These are phyloP conservation scores for Citrus cavaleriei DNA, from an alignment of 345 rosid genomes.

Conservation along the genomic window DNA sequence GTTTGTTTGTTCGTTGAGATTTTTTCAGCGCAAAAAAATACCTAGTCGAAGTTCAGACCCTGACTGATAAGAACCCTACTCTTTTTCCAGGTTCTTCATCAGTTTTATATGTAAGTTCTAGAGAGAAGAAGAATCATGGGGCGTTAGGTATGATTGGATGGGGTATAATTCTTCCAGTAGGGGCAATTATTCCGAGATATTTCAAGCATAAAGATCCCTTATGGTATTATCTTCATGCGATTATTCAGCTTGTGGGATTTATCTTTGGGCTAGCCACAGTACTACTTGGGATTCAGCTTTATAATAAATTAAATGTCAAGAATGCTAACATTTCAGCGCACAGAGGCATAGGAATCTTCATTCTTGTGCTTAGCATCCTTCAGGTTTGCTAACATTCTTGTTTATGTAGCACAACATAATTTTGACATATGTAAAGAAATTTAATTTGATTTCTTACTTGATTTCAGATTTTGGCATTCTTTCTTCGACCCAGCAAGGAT, in stretches of 20 bases:
- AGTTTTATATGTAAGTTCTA: constrained; percentile 19
- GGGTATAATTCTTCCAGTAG: constrained; percentile 75
- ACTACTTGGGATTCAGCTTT: constrained; percentile 66
- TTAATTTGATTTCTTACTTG: not conserved
- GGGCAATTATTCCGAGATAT: constrained; percentile 78
- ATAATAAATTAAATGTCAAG: constrained; percentile 29
- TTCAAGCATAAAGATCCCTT: constrained; percentile 79
- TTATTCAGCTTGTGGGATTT: constrained; percentile 66
- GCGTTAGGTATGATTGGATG: constrained; percentile 64
- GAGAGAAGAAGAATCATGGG: constrained; percentile 72
- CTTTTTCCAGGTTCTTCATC: constrained; percentile 41
- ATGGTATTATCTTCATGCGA: constrained; percentile 79
- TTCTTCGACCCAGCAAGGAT: constrained; percentile 69
- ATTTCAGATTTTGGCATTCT: constrained; percentile 71
- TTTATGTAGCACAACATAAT: not conserved
- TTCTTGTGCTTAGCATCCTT: constrained; percentile 62
- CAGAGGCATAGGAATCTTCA: constrained; percentile 80
- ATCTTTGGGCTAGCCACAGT: constrained; percentile 57
- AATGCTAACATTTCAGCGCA: constrained; percentile 54
- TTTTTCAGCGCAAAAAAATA: not conserved
- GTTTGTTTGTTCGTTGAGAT: not conserved
- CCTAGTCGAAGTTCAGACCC: not conserved
- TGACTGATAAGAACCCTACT: not conserved
- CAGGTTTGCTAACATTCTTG: constrained; percentile 45
- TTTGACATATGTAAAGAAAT: not conserved